Base-by-base conservation (phyloP, 257 asterid genomes). In the Striga asiatica region DNA sequence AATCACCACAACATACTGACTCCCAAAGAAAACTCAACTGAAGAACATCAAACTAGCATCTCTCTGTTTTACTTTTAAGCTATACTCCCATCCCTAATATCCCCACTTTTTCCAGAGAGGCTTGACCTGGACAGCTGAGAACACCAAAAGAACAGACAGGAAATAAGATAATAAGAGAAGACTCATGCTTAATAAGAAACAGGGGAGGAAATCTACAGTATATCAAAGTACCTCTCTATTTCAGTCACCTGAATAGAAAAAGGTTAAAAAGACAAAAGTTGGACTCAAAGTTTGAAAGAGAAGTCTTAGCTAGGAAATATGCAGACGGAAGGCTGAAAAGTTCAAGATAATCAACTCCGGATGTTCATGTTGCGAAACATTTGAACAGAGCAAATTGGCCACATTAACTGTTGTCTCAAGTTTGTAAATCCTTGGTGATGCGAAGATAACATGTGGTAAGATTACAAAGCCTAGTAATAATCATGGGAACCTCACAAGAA, bases 61-160 rank as follows among this genome's bases (percentile, higher is more conserved):
- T n/a, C 12, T 2, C 2, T 2, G n/a, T n/a, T 38, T 38, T 38
- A 38, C 17, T 13, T 6, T 2, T 38, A 38, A 38, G 45, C 18
- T n/a, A 38, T 27, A 27, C 32, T 2, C 16, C n/a, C 6, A 3
- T 38, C 13, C 45, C 45, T 6, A 38, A 12, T 8, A 38, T 38
- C 17, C 45, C 3, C 45, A 38, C 45, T 10, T 11, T 38, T 38
- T 38, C 45, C 45, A n/a, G 45, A 54, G 53, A 20, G 56, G 37
- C 29, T 7, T 20, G 51, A 12, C 14, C 51, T 25, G 51, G 59
- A 55, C 55, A 57, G 58, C 64, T 39, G 25, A 59, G 43, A 29
- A 61, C 56, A n/a, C 59, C 59, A 48, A 43, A 46, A 48, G 10
- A 46, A 35, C 50, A 43, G 50, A 14, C 25, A 1, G 45, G 5